Percentiles rank a stretch among this genome's conserved stretches.
Evolutionary conservation across 179 eudicot species (phyloP).

Genomic region (Spergularia azorica): DNA sequence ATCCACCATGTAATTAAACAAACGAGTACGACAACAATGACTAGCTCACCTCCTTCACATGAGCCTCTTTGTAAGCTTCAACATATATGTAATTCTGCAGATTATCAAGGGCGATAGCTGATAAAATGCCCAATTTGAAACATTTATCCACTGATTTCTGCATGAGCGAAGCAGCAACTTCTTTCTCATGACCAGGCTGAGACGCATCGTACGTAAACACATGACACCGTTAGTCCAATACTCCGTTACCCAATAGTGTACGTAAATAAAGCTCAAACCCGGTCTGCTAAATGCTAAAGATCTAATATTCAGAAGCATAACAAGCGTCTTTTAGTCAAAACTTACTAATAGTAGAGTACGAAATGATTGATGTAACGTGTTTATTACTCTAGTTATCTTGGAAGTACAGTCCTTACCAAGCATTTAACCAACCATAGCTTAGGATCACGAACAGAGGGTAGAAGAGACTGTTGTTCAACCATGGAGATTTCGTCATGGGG

Average conservation of each 20-base stretch:
- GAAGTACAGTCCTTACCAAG: constrained; percentile 50
- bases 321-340: no score
- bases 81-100: constrained; percentile 75
- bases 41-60: constrained; percentile 75
- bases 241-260: background rate
- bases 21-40: background rate
- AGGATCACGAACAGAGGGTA: constrained; percentile 82
- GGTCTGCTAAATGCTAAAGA: no score
- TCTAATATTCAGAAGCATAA: no score
- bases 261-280: no score
- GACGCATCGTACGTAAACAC: constrained; percentile 14
- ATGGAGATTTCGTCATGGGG: constrained; percentile 68
- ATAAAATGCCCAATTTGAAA: constrained; percentile 61
- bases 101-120: constrained; percentile 86
- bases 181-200: constrained; percentile 91
- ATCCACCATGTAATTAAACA: background rate
- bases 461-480: constrained; percentile 74
- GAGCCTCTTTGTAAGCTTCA: constrained; percentile 87
- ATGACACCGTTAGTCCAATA: background rate
- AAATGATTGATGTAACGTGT: background rate
- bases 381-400: background rate
- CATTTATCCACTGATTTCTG: constrained; percentile 80
- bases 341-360: background rate
- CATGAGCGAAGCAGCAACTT: constrained; percentile 83
- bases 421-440: constrained; percentile 96